Evolutionary conservation across 2,329 filamentous ascomycete genomes (phyloP).

Genomic region (Lachnellula suecica): DNA sequence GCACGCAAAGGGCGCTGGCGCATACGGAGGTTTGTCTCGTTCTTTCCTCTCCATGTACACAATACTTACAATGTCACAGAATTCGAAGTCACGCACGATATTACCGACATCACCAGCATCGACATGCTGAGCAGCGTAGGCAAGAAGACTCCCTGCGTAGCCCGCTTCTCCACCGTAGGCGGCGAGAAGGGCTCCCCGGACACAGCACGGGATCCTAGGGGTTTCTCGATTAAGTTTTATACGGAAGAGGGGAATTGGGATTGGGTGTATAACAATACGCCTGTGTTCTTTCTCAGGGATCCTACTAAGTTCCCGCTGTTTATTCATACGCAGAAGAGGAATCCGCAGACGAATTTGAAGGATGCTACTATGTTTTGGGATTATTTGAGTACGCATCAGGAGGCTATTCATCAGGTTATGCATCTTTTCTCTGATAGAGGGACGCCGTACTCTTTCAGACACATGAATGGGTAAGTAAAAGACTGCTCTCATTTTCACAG

Average conservation of each 20-base stretch:
- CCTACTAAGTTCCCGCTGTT: slow-evolving; percentile 73
- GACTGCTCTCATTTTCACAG: too few relatives aligned
- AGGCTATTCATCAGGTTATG: slow-evolving; percentile 64
- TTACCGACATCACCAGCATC: slow-evolving; percentile 25
- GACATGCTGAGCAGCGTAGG: slow-evolving; percentile 52
- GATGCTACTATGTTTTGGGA: slow-evolving; percentile 53
- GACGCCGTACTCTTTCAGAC: slow-evolving; percentile 62
- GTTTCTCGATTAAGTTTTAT: slow-evolving; percentile 70
- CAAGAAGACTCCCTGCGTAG: slow-evolving; percentile 66
- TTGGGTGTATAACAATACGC: slow-evolving; percentile 75
- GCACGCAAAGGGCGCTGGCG: slow-evolving; percentile 56
- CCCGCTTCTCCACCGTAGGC: slow-evolving; percentile 71
- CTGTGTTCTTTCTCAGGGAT: slow-evolving; percentile 75
- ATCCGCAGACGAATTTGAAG: slow-evolving; percentile 69
- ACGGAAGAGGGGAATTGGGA: slow-evolving; percentile 72
- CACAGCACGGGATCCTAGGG: slow-evolving; percentile 64
- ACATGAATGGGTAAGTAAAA: slow-evolving; percentile 71
- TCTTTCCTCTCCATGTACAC: neutral
- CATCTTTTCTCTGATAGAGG: slow-evolving; percentile 65
- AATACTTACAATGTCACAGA: slow-evolving; percentile 18
- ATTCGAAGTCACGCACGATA: slow-evolving; percentile 32
- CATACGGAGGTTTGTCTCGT: slow-evolving; percentile 28
- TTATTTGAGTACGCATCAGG: slow-evolving; percentile 58
- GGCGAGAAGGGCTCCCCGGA: slow-evolving; percentile 68
- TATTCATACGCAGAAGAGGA: slow-evolving; percentile 76